Evolutionary conservation across 306 rosid genomes (phyloP).

Genomic region (Quillaja saponaria): DNA sequence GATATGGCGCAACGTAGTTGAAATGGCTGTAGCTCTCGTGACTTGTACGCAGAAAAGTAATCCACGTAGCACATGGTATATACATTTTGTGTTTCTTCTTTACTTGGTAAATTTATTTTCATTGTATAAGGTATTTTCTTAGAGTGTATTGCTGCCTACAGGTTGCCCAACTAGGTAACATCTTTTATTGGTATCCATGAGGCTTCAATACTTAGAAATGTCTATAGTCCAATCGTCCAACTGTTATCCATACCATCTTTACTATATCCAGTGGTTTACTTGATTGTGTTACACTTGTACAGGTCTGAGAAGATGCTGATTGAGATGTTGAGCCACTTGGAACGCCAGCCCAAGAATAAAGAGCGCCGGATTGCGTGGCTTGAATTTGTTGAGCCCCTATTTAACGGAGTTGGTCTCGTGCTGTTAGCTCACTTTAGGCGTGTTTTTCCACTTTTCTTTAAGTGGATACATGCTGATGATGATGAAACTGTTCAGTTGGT

Average conservation of each 20-base stretch:
- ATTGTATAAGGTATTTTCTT: conserved; percentile 1
- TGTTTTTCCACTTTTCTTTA: conserved; percentile 82
- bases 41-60: conserved; percentile 65
- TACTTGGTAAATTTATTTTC: conserved; percentile 11
- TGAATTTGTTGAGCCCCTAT: conserved; percentile 54
- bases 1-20: conserved; percentile 77
- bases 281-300: no score
- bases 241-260: conserved; percentile 17
- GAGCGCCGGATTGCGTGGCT: conserved; percentile 92
- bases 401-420: conserved; percentile 64
- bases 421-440: conserved; percentile 86
- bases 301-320: conserved; percentile 85
- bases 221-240: conserved; percentile 2
- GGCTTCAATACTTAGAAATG: conserved; percentile 9
- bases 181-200: conserved; percentile 7
- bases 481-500: conserved; percentile 78
- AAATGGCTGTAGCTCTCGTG: conserved; percentile 69
- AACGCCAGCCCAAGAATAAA: conserved; percentile 86
- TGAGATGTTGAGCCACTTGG: conserved; percentile 94
- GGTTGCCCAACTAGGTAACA: no score
- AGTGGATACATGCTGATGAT: conserved; percentile 92
- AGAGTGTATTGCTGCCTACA: no score
- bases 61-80: conserved; percentile 89
- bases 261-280: conserved; percentile 20
- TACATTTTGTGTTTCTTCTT: conserved; percentile 21